Base-by-base conservation (phyloP, 176 grass and related monocot species). In the Triticum urartu region DNA sequence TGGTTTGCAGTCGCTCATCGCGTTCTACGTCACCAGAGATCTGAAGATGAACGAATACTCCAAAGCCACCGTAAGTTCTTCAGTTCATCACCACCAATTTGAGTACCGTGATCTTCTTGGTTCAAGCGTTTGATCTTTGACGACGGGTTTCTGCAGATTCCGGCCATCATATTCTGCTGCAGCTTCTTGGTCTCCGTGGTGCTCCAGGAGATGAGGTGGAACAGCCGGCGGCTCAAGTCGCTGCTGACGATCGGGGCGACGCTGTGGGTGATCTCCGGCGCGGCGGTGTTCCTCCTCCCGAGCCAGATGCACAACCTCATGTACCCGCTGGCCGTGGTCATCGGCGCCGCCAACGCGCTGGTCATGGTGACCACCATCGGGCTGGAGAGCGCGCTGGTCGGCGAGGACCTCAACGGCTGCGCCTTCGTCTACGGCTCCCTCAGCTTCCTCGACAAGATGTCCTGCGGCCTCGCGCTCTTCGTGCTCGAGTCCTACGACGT, bases 381-480 rank as follows among this genome's bases (percentile, higher is more conserved):
- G 40, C 91, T 95, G 64, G 79, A 95, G 74, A 95, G 93, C 64
- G 54, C 87, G 17, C 38, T 92, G 79, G 93, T 95, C 18, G 93
- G 90, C 4, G 90, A 95, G 34, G 90, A 95, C 61, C 18, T 95
- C 30, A 92, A 95, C 68, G 90, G 93, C 26, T 81, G 75, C 68
- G 90, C 87, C 15, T 92, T 95, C 67, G 90, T 95, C 56, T 95
- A 92, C 35, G 90, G 93, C 60, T 95, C 93, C 10, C 88, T 95
- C 14, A 95, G 93, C 86, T 95, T 95, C 86, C 4, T 90, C 79
- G 93, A 95, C 83, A 95, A 92, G 90, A 86, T 92, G 21, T 95
- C 88, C 7, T 95, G 90, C 48, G 93, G 93, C 12, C 69, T 95
- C 68, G 88, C 93, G 4, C 65, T 95, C 18, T 95, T 88, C 75